Base-by-base conservation (phyloP, 495 filamentous ascomycete species). In the Cenococcum geophilum region DNA sequence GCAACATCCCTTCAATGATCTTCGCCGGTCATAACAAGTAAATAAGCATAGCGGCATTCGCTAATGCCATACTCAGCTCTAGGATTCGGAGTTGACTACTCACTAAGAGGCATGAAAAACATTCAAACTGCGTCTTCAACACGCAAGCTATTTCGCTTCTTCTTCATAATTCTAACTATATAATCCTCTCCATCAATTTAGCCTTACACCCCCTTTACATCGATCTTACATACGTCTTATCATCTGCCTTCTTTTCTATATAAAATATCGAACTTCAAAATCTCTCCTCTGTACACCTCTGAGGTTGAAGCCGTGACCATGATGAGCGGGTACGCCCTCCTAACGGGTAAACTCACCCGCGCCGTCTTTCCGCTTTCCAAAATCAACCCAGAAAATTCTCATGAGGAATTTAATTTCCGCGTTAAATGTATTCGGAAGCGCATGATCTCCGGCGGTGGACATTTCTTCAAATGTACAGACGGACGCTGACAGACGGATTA, bases 301-400 rank as follows among this genome's bases (percentile, higher is more conserved):
- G 47, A 32, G 20, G 1, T 42, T 25, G 18, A 20, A 20, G 37
- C 36, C 12, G 18, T 18, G n/a, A n/a, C 27, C 40, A 14, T 4
- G 20, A 48, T 62, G 8, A 42, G 25, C 27, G 59, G 34, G 9
- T 35, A 35, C 52, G 74, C 75, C 23, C 75, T 75, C 49, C 59
- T 57, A 5, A 59, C 50, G n/a, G 72, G 74, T 66, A 62, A 58
- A 1, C 70, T 74, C 64, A 70, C 58, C 42, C 34, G 35, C 21
- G 56, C 71, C 20, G 63, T 73, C 14, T 76, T 77, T 42, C 73
- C 75, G 4, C 66, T 65, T 16, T 22, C 1, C 40, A 63, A 21
- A 11, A 34, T 21, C 32, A 11, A 11, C 53, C 22, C 59, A n/a
- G 8, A 37, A 35, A n/a, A 58, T 25, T 53, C 45, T 18, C 12